phyloP scores from a whole-genome alignment of 306 rosid genomes.

The Calophaca sinica region DNA sequence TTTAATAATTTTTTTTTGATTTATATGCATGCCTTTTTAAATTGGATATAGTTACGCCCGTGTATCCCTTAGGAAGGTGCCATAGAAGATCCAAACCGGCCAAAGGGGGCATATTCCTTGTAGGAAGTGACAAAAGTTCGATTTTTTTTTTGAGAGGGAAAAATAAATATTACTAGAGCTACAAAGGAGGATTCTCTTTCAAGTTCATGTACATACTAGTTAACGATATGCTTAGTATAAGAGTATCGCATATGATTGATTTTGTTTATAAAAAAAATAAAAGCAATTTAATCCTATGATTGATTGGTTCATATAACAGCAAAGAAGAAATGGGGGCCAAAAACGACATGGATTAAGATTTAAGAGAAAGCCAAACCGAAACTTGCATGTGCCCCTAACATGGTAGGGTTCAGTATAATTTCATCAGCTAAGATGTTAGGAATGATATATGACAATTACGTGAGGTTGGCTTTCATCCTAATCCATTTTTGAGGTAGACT shows the following conservation, averaged over 20 bases:
- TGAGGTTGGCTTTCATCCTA: conserved; percentile 13
- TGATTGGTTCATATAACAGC: conserved; percentile 39
- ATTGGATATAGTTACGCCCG: conserved; percentile 4
- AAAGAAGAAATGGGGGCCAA: neutral
- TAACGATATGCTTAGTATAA: conserved; percentile 16
- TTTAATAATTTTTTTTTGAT: neutral
- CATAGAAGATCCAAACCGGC: conserved; percentile 39
- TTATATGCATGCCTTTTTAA: conserved; percentile 29
- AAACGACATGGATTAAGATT: conserved; percentile 41
- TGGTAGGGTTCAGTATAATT: conserved; percentile 52
- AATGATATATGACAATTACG: conserved; percentile 25
- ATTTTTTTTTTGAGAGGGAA: conserved; percentile 37
- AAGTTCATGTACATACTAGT: conserved; percentile 46
- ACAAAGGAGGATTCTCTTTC: conserved; percentile 31
- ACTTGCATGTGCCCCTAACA: conserved; percentile 52
- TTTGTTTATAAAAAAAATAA: conserved; percentile 5
- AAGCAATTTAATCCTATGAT: conserved; percentile 14
- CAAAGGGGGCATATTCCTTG: conserved; percentile 41
- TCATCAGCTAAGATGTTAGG: conserved; percentile 27
- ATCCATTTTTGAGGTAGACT: neutral
- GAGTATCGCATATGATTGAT: conserved; percentile 28
- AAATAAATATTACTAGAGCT: conserved; percentile 13
- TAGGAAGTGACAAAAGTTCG: conserved; percentile 35
- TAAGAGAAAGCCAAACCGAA: conserved; percentile 47
- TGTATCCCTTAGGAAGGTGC: conserved; percentile 23